These are phyloP conservation scores for Salix purpurea DNA, from an alignment of 345 rosid genomes.

Conservation along the genomic window DNA sequence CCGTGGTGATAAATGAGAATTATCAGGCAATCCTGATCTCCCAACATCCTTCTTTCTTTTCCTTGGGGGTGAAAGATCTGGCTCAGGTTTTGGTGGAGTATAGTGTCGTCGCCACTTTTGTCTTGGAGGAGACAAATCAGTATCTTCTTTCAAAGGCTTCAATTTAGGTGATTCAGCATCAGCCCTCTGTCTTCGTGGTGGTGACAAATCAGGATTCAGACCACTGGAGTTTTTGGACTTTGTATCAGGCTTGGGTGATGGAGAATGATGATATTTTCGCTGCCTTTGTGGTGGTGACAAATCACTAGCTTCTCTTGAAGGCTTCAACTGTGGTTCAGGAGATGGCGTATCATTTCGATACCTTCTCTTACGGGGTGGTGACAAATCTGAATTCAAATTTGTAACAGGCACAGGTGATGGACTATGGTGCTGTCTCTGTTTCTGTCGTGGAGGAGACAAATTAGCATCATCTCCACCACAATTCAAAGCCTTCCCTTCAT, in stretches of 20 bases:
- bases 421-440: background rate
- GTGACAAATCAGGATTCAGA: slow-evolving; percentile 27
- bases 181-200: slow-evolving; percentile 35
- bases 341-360: slow-evolving; percentile 58
- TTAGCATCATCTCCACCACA: slow-evolving; percentile 4
- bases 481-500: background rate
- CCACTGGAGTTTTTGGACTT: background rate
- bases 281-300: slow-evolving; percentile 47
- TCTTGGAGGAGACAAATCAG: slow-evolving; percentile 49
- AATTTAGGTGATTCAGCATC: slow-evolving; percentile 28
- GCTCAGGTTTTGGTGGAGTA: slow-evolving; percentile 29
- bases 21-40: slow-evolving; percentile 9
- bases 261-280: slow-evolving; percentile 32
- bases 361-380: slow-evolving; percentile 33
- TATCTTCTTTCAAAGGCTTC: slow-evolving; percentile 14
- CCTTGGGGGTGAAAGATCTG: slow-evolving; percentile 58
- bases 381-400: slow-evolving; percentile 6
- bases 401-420: slow-evolving; percentile 2
- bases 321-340: slow-evolving; percentile 29
- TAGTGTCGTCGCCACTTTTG: slow-evolving; percentile 21
- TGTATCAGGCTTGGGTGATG: slow-evolving; percentile 31
- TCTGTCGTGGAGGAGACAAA: slow-evolving; percentile 18
- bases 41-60: slow-evolving; percentile 24
- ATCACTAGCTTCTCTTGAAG: slow-evolving; percentile 38
- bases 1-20: slow-evolving; percentile 8